Conservation (phyloP, 345 rosid genomes). For the Eucalyptus erythrocorys region DNA sequence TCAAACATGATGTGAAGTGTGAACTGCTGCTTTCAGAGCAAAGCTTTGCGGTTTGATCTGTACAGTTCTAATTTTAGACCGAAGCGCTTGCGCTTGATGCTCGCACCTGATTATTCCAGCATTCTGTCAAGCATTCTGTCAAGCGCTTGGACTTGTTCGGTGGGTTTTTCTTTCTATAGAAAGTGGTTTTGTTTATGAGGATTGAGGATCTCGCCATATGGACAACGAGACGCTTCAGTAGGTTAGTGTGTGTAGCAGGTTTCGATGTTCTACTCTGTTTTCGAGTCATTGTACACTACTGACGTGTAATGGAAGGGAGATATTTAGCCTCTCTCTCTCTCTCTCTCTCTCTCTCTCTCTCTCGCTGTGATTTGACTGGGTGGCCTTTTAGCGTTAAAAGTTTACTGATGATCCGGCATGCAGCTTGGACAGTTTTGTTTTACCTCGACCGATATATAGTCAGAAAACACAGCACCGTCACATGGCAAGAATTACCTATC, state of each 20-base stretch:
- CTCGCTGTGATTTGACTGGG: not conserved
- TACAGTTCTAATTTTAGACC: not conserved
- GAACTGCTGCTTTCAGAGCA: not conserved
- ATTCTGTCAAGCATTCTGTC: not conserved
- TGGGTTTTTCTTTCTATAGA: not conserved
- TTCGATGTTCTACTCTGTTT: not conserved
- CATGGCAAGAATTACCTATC: not conserved
- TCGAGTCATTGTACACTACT: not conserved
- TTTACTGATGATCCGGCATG: not conserved
- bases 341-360: not conserved
- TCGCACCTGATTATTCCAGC: not conserved
- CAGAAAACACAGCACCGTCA: not conserved
- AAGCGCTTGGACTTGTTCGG: not conserved
- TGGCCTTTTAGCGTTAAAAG: not conserved
- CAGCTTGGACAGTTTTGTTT: not conserved
- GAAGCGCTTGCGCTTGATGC: not conserved
- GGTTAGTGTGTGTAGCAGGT: not conserved
- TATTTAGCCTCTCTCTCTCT: not conserved
- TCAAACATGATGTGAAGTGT: not conserved
- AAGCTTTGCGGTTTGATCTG: not conserved
- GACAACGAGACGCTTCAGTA: not conserved
- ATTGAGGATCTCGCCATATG: not conserved
- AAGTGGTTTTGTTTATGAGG: not conserved
- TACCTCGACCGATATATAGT: not conserved
- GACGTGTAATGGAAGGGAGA: slow-evolving; percentile 1